Base-by-base conservation (phyloP, 768 basidiomycete species). In the Cubamyces lactineus region DNA sequence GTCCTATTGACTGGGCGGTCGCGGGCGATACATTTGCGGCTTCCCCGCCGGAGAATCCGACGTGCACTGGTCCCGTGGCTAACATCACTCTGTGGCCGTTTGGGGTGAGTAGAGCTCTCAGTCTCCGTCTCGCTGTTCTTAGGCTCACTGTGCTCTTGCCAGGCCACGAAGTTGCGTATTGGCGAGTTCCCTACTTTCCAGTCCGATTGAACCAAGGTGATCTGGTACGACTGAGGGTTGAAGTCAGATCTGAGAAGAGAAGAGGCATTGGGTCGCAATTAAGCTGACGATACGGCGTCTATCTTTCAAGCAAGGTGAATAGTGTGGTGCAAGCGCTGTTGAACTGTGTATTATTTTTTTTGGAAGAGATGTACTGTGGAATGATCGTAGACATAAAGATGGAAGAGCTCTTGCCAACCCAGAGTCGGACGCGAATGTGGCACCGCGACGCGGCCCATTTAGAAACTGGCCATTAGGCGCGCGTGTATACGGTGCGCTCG, bases 21-120 rank as follows among this genome's bases (percentile, higher is more conserved):
- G 82, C 77, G 5, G 82, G 83, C 6, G 74, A 77, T 64, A 83
- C 79, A 17, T 85, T 83, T 67, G 81, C 80, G 1, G 75, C 80
- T 1, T 61, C 79, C 34, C 83, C 82, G 8, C 80, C 79, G 0
- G 75, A 75, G 13, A 79, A 71, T 56, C 80, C 81, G 0, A 59
- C 73, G 45, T 84, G 83, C 63, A 76, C 73, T 1, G 82, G 80
- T 1, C 60, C 69, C 11, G 73, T 77, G 24, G 75, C 69, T 59
- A 80, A 78, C 11, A 75, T 83, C 52, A 80, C 77, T 0, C 65
- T 84, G 51, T 76, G 75, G 64, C 83, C 83, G 1, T 81, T 75
- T 65, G 82, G 83, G 50, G 82, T 84, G 65, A 71, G 82, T 73
- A 9, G 15, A 24, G 13, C 11, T 51, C n/a, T 13, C 39, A 19